Conservation (phyloP, 208 protist genomes). For the Leptomonas pyrrhocoris region DNA sequence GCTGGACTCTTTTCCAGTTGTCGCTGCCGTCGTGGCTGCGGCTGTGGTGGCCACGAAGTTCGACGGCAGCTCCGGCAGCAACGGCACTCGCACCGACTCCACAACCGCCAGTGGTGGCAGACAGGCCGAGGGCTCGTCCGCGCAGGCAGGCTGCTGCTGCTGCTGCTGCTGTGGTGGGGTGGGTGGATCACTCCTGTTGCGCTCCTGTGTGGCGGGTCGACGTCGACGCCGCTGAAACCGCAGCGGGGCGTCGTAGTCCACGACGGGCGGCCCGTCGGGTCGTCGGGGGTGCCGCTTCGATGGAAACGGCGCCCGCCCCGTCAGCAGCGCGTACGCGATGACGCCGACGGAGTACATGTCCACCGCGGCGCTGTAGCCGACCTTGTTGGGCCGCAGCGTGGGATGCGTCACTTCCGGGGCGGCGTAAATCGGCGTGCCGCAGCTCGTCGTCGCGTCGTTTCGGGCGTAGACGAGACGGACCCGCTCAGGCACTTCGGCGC, state of each 20-base stretch:
- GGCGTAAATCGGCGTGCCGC: constrained; percentile 75
- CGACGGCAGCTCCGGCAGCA: neutral
- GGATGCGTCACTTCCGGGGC: constrained; percentile 61
- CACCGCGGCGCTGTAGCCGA: constrained; percentile 68
- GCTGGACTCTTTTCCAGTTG: neutral
- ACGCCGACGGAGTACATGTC: constrained; percentile 79
- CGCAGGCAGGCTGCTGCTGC: neutral
- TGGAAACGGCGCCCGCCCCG: constrained; percentile 50
- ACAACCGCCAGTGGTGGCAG: constrained; percentile 23
- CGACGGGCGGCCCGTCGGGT: constrained; percentile 17
- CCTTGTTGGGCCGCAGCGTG: constrained; percentile 32
- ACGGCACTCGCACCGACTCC: constrained; percentile 22
- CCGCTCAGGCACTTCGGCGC: constrained; percentile 12
- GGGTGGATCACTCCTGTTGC: constrained; percentile 2
- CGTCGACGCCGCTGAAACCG: constrained; percentile 16
- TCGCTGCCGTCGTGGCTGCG: too few species aligned
- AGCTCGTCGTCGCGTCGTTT: constrained; percentile 61
- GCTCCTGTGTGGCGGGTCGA: neutral
- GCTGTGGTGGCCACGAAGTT: neutral
- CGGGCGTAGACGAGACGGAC: constrained; percentile 36
- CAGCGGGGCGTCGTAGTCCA: constrained; percentile 38
- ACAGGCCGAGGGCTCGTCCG: neutral
- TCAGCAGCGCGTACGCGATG: constrained; percentile 60
- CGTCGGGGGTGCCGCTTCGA: constrained; percentile 16
- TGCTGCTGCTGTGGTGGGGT: neutral